Evolutionary conservation across 345 rosid species (phyloP).

Genomic region (Streptanthus diversifolius): DNA sequence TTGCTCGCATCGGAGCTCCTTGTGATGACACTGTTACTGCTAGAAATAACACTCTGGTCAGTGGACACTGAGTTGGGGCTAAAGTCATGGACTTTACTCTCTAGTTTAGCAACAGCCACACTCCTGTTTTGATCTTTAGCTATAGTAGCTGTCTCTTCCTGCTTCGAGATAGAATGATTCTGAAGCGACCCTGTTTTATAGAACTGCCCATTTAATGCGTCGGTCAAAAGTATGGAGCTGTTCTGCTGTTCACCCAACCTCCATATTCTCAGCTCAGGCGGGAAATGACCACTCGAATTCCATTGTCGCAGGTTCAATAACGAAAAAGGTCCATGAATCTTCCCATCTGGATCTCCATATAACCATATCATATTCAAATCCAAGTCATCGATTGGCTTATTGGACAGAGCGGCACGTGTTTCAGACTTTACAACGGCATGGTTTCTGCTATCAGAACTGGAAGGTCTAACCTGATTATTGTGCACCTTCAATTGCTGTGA

Average conservation of each 20-base stretch:
- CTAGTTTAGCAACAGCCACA: slow-evolving; percentile 25
- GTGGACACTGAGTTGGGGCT: slow-evolving; percentile 36
- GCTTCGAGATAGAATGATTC: slow-evolving; percentile 15
- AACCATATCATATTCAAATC: slow-evolving; percentile 52
- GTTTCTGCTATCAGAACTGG: slow-evolving; percentile 4
- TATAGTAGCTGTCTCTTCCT: slow-evolving; percentile 19
- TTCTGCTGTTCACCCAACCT: slow-evolving; percentile 50
- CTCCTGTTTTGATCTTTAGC: slow-evolving; percentile 9
- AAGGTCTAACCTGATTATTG: slow-evolving; percentile 20
- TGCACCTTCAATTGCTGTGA: background rate
- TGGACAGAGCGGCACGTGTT: background rate
- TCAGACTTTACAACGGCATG: slow-evolving; percentile 6
- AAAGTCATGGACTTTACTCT: slow-evolving; percentile 34
- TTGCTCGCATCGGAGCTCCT: slow-evolving; percentile 30
- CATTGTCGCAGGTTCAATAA: slow-evolving; percentile 61
- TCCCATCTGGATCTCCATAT: slow-evolving; percentile 80
- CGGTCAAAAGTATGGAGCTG: slow-evolving; percentile 65
- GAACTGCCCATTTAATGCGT: slow-evolving; percentile 53
- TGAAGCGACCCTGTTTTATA: slow-evolving; percentile 27
- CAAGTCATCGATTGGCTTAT: slow-evolving; percentile 9
- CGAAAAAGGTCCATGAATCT: slow-evolving; percentile 81
- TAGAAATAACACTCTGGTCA: slow-evolving; percentile 35
- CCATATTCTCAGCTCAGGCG: slow-evolving; percentile 71
- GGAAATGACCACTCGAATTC: slow-evolving; percentile 67
- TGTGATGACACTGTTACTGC: slow-evolving; percentile 38